Evolutionary conservation across 2,329 filamentous ascomycete species (phyloP).

Genomic region (Aspergillus quadrilineatus): DNA sequence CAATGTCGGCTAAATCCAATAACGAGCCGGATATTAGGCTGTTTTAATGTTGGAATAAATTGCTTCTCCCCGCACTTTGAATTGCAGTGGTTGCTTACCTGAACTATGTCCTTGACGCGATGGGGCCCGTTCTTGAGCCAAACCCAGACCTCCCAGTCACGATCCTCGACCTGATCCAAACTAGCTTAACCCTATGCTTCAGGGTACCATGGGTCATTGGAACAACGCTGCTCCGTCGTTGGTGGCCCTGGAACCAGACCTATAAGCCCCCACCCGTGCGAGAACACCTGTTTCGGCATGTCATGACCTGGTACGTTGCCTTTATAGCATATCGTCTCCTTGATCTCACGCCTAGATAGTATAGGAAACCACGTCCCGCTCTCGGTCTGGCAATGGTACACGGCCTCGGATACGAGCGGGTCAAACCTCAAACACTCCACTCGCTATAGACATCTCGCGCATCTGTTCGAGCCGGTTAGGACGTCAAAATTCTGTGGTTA

Average conservation of each 20-base stretch:
- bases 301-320: constrained; percentile 19
- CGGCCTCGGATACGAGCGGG: constrained; percentile 6
- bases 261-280: constrained; percentile 17
- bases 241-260: constrained; percentile 10
- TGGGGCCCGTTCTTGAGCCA: constrained; percentile 10
- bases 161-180: constrained; percentile 6
- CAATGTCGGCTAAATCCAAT: background rate
- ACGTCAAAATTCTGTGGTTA: constrained; percentile 10
- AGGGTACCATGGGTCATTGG: constrained; percentile 18
- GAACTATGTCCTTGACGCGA: background rate
- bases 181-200: constrained; percentile 10
- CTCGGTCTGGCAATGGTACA: constrained; percentile 7
- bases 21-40: background rate
- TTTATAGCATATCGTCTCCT: background rate
- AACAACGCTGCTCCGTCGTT: constrained; percentile 15
- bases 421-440: constrained; percentile 5
- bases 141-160: constrained; percentile 9
- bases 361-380: constrained; percentile 18
- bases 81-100: background rate
- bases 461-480: constrained; percentile 15
- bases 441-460: constrained; percentile 15
- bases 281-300: constrained; percentile 20
- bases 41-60: background rate
- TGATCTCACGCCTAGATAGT: background rate
- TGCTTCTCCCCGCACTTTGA: background rate